Base-by-base conservation (phyloP, 108 stramenopile species). In the Craspedostauros australis region DNA sequence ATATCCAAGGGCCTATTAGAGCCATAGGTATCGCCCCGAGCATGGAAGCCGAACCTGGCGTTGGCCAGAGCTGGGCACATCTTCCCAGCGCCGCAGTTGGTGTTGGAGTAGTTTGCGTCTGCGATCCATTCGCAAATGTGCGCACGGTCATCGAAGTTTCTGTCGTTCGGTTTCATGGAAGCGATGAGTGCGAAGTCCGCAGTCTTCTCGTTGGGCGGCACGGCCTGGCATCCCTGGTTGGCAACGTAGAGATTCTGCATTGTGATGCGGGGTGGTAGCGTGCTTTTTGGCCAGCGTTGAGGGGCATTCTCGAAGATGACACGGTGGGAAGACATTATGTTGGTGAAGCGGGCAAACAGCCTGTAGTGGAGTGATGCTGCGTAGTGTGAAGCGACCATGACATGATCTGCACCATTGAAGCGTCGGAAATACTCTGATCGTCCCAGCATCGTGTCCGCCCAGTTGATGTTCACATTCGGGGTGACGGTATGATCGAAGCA, bases 41-140 rank as follows among this genome's bases (percentile, higher is more conserved):
- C 49, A 51, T 66, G 65, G 19, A 66, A 52, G 19, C 65, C 65
- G 9, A 66, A n/a, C 14, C 33, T 50, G 47, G 65, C 42, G 12
- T 59, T 9, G 1, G 56, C 47, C 55, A 66, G 31, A 5, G 45
- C 18, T 5, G 65, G 65, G 51, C 65, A 66, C 14, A 22, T 29
- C 4, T 4, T 24, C 5, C 65, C 65, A 18, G 16, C 11, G 2
- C 65, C 65, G 39, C 56, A 66, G 21, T 21, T 33, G n/a, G 31
- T 60, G 16, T 2, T 14, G n/a, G 5, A n/a, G 4, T 11, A 39
- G 5, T 30, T 36, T 21, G 19, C 22, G 5, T 51, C 21, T 24
- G 32, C 24, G 9, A 64, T 39, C 44, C 44, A 26, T 0, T 20
- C 3, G 28, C 62, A 53, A 39, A 53, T 54, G 15, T 37, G 46